A percentile compares a stretch with the other conserved stretches of the same genome.
These are phyloP conservation scores for Saturnispora gosingensis DNA, from an alignment of 805 yeast species.

Conservation along the genomic window DNA sequence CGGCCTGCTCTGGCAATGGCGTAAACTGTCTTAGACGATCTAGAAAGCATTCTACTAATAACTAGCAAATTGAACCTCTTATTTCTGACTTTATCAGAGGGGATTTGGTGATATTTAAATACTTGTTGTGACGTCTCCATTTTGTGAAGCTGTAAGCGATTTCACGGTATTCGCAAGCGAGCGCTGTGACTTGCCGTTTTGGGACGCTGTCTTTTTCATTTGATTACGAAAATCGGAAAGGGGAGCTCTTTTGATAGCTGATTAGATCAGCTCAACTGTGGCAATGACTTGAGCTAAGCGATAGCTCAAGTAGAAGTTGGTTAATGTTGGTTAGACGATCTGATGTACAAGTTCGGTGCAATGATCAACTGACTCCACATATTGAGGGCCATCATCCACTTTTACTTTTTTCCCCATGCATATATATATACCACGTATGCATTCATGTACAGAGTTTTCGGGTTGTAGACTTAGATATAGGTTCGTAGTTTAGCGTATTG, in stretches of 20 bases:
- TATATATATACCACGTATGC: not conserved
- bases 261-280: not conserved
- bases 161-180: constrained; percentile 3
- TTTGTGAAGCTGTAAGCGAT: constrained; percentile 1
- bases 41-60: constrained; percentile 3
- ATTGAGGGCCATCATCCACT: not conserved
- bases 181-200: not conserved
- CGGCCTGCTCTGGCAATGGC: not conserved
- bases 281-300: not conserved
- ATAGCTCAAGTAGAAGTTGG: not conserved
- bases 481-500: not conserved
- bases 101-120: constrained; percentile 2
- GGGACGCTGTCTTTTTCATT: not conserved
- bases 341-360: not conserved
- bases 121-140: not conserved
- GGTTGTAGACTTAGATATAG: not conserved
- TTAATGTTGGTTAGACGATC: too few species aligned
- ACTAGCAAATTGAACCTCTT: not conserved
- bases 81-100: not conserved
- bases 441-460: not conserved
- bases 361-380: not conserved
- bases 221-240: not conserved
- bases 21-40: not conserved
- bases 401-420: not conserved
- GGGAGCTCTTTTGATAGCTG: not conserved